Conservation (phyloP, 345 rosid genomes). For the Rhodamnia rubescens region DNA sequence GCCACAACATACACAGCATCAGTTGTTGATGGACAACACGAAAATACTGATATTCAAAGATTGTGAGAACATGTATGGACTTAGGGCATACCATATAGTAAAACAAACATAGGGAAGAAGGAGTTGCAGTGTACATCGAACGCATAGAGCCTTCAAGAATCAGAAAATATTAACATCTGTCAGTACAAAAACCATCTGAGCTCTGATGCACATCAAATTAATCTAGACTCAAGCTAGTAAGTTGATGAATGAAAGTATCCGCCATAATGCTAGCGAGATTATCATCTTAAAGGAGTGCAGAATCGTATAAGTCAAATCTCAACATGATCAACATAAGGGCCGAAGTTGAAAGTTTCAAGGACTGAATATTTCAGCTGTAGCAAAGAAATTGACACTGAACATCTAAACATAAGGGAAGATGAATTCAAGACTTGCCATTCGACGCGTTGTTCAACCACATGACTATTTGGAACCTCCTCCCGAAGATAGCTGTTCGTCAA, state of each 20-base stretch:
- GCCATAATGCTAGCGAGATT: not conserved
- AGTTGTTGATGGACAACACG: not conserved
- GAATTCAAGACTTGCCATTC: constrained; percentile 71
- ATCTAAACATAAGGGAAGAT: not conserved
- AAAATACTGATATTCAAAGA: not conserved
- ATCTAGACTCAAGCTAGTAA: not conserved
- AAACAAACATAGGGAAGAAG: constrained; percentile 93
- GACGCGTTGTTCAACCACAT: constrained; percentile 96
- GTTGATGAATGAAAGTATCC: not conserved
- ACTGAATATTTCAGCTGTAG: not conserved
- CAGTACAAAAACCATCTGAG: not conserved
- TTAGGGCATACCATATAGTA: constrained; percentile 65
- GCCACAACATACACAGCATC: constrained; percentile 15
- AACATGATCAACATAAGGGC: not conserved
- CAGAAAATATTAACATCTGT: not conserved
- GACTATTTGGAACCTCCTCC: constrained; percentile 95
- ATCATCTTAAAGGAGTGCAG: not conserved
- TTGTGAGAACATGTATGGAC: not conserved
- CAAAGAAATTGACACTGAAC: not conserved
- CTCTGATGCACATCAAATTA: not conserved
- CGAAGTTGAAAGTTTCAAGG: not conserved
- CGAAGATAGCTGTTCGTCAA: constrained; percentile 89
- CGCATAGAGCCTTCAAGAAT: constrained; percentile 71
- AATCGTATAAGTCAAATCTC: not conserved
- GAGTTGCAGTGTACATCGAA: constrained; percentile 99